Evolutionary conservation across 1,284 basidiomycete genomes (phyloP), one percentile per base, ranked within the genome.

Genomic region (Exsudoporus floridanus): DNA sequence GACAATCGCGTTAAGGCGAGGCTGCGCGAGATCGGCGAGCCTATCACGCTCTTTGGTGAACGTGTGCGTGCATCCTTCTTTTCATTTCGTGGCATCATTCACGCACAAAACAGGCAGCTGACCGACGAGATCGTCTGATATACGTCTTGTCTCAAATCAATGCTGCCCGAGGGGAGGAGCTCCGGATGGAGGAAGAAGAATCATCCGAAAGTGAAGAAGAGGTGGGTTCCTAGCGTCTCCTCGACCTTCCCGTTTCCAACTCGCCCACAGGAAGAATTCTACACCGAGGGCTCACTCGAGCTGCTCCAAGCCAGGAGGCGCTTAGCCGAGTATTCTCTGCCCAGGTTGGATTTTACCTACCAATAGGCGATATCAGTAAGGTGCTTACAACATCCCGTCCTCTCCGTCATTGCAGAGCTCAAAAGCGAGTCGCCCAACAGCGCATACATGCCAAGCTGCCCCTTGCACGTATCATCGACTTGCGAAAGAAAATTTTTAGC

Each of bases 1-100:
- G 97, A 99, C 72, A 86, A 82, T 62, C 88, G 90, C 57, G 96
- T 99, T 60, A 89, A 90, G 66, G 85, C 88, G 39, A 80, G 92
- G 50, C 77, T 99, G 56, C 80, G 97, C 53, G 92, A 96, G 71
- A 88, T 97, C 57, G 94, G 92, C 28, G 92, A 99, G 70, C 97
- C 97, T 31, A 94, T 98, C 59, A 98, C 94, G 7, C 79, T 98
- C 33, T 99, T 99, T 63, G 97, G 94, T 53, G 97, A 99, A 81
- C 86, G 92, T 46, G 92, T 94, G 66, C 70, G 91, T 83, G 5
- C 14, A 13, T 39, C 27, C 27, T 25, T 39, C 2, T 30, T 39
- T 21, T 45, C 45, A 28, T 28, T 34, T 48, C 46, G 55, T 57
- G 58, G 65, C 61, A 25, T 39, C 55, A 49, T 49, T 63, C 56